Conservation (phyloP, 2,329 filamentous ascomycete species). For the Penicillium aurantiogriseum region DNA sequence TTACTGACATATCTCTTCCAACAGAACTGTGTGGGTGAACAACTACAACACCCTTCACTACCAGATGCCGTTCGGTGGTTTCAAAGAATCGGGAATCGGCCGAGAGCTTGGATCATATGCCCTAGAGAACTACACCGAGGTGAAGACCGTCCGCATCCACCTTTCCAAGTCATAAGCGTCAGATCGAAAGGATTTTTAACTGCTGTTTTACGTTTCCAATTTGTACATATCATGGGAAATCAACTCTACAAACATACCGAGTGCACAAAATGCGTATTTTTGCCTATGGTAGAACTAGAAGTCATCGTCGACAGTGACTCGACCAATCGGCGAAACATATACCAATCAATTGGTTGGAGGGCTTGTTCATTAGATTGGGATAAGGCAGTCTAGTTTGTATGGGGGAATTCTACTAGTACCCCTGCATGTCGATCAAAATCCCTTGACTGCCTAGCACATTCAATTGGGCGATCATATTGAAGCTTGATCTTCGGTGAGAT, state of each 20-base stretch:
- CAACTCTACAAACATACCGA: no score
- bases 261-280: not conserved
- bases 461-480: not conserved
- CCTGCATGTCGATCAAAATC: not conserved
- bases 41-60: constrained; percentile 65
- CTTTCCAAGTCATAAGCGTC: not conserved
- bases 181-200: not conserved
- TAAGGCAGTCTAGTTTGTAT: no score
- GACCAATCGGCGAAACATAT: no score
- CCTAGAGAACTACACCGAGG: constrained; percentile 44
- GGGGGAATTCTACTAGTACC: not conserved
- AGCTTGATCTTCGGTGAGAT: not conserved
- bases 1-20: not conserved
- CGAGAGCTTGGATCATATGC: constrained; percentile 45
- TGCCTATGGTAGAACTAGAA: no score
- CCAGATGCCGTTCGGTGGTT: constrained; percentile 34
- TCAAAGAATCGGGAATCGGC: constrained; percentile 45
- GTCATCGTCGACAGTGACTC: no score
- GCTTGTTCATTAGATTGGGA: not conserved
- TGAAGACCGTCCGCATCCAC: constrained; percentile 38
- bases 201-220: not conserved
- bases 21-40: constrained; percentile 61
- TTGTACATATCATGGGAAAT: not conserved
- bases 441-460: not conserved
- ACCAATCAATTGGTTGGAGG: not conserved